Base-by-base conservation (phyloP, 1,284 basidiomycete species). In the Puccinia hordei region DNA sequence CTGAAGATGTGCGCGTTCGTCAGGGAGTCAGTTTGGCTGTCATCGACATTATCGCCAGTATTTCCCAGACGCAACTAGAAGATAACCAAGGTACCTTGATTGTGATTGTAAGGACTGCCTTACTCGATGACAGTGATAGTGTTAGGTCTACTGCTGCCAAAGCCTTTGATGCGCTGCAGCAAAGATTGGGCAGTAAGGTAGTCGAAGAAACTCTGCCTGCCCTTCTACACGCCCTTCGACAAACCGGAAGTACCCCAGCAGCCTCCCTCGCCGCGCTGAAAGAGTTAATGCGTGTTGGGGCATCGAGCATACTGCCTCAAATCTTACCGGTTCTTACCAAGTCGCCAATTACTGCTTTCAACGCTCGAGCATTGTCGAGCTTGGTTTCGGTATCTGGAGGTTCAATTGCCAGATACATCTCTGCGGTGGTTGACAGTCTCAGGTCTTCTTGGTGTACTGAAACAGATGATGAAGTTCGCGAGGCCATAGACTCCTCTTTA, bases 191-290 rank as follows among this genome's bases (percentile, higher is more conserved):
- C 12, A 89, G 90, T 44, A 93, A 92, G 85, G 96, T 95, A 8
- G 96, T 98, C 83, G 95, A 99, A 85, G 91, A 96, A 86, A 99
- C 94, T 0, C 96, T 99, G 82, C 97, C 96, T 0, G 98, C 95
- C 0, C 86, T 99, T 2, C 87, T 99, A 81, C 94, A 95, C 84
- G 95, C 97, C 3, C 91, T 99, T 69, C 91, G 93, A 41, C 92
- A 94, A 86, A 92, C 93, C 27, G 94, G 94, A 12, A 92, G 92
- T 83, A 90, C 91, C 46, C 96, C 95, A 19, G 95, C 94, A 41
- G 98, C 96, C n/a, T 95, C 97, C 15, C 88, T 99, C 30, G 86
- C 88, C 66, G 97, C 97, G 0, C 87, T 99, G 73, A 91, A 90
- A 83, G 97, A 99, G 87, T 93, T 98, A n/a, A 85, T 85, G 84